phyloP scores from a whole-genome alignment of 805 yeast species.

The Helenozyma baotianmanensis region DNA sequence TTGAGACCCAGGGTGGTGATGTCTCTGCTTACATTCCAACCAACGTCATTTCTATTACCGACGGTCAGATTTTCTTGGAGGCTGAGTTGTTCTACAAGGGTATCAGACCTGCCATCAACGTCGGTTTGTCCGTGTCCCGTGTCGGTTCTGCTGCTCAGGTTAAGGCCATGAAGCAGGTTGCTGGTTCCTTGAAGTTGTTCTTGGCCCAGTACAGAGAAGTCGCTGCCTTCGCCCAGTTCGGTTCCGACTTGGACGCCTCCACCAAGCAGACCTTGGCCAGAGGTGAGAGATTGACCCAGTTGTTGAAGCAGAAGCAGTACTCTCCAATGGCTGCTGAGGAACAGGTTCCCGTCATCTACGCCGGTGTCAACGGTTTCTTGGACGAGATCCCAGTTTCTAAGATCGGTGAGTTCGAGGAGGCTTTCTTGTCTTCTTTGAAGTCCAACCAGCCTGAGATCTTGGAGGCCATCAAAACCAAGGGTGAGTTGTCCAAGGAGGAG shows the following conservation, averaged over 20 bases:
- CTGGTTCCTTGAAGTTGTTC: slow-evolving; percentile 99
- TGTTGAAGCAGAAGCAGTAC: slow-evolving; percentile 97
- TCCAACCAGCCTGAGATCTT: slow-evolving; percentile 83
- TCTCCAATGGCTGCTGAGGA: slow-evolving; percentile 97
- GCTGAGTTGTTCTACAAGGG: slow-evolving; percentile 99
- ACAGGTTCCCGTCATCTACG: slow-evolving; percentile 97
- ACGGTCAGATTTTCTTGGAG: slow-evolving; percentile 98
- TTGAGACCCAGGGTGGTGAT: slow-evolving; percentile 99
- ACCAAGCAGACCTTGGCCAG: slow-evolving; percentile 98
- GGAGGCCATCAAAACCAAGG: slow-evolving; percentile 78
- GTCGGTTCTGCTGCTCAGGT: slow-evolving; percentile 99
- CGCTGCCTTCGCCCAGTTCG: slow-evolving; percentile 99
- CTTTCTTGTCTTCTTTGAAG: slow-evolving; percentile 88
- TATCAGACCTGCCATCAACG: slow-evolving; percentile 99
- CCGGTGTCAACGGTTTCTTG: slow-evolving; percentile 99
- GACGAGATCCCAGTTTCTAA: slow-evolving; percentile 81
- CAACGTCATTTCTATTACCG: slow-evolving; percentile 95
- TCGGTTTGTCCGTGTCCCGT: slow-evolving; percentile 99
- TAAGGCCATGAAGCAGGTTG: slow-evolving; percentile 99
- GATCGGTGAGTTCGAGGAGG: slow-evolving; percentile 86
- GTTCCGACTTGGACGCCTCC: slow-evolving; percentile 99
- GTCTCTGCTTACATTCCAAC: slow-evolving; percentile 97
- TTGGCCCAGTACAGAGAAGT: slow-evolving; percentile 99
- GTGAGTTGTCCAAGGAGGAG: slow-evolving; percentile 84
- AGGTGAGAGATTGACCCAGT: slow-evolving; percentile 99